phyloP scores from a whole-genome alignment of 2,329 filamentous ascomycete genomes.

The Ustulina deusta region DNA sequence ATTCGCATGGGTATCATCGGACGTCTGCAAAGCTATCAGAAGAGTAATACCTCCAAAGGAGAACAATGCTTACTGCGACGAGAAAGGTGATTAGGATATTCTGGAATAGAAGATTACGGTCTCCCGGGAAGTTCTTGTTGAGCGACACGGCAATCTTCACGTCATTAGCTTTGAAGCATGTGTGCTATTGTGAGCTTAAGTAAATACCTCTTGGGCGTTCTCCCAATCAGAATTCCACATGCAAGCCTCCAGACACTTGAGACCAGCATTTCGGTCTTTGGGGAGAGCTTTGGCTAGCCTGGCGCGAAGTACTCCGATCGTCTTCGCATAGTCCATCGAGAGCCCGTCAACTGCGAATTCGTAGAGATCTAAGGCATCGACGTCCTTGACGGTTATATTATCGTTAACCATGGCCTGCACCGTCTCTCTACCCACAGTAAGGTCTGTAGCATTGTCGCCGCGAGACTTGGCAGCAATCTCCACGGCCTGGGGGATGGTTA shows the following conservation, averaged over 20 bases:
- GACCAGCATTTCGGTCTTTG: constrained; percentile 57
- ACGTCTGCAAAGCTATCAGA: constrained; percentile 37
- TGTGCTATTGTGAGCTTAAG: neutral
- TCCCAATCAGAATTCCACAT: constrained; percentile 66
- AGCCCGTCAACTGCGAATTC: constrained; percentile 64
- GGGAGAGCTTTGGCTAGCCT: constrained; percentile 66
- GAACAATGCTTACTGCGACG: constrained; percentile 58
- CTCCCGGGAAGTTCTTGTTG: constrained; percentile 63
- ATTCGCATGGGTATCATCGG: constrained; percentile 54
- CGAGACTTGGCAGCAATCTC: constrained; percentile 63
- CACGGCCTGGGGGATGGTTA: constrained; percentile 43
- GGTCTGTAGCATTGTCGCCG: constrained; percentile 62
- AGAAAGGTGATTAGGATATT: constrained; percentile 67
- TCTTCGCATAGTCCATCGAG: constrained; percentile 59
- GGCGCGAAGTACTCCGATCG: constrained; percentile 62
- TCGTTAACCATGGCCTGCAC: constrained; percentile 62
- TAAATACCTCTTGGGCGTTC: constrained; percentile 66
- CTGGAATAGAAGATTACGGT: constrained; percentile 65
- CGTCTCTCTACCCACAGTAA: constrained; percentile 58
- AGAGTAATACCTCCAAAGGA: neutral
- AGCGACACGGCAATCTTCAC: constrained; percentile 65
- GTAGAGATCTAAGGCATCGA: constrained; percentile 64
- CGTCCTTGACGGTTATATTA: constrained; percentile 60
- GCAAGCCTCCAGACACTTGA: constrained; percentile 64
- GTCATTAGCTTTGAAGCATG: constrained; percentile 22